Conservation (phyloP, 73 alveolate species). For the Stentor coeruleus region DNA sequence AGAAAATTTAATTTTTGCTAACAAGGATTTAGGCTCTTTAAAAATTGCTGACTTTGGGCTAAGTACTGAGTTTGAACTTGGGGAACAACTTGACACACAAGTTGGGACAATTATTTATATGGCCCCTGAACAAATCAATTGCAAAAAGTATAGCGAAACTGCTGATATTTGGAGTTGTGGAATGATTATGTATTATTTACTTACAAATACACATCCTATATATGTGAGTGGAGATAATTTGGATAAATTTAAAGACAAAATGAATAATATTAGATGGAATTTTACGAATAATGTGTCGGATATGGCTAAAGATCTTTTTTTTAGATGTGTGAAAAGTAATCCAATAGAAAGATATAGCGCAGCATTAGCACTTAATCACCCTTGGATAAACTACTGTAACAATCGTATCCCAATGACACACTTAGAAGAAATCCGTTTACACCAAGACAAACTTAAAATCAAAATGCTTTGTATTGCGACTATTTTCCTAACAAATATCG, state of each 20-base stretch:
- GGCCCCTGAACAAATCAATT: constrained; percentile 81
- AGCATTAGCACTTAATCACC: no score
- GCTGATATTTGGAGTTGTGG: constrained; percentile 83
- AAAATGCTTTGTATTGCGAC: no score
- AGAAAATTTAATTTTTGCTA: constrained; percentile 42
- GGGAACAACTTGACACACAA: constrained; percentile 21
- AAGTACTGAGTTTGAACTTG: constrained; percentile 22
- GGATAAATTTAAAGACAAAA: constrained; percentile 42
- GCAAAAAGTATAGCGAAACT: constrained; percentile 63
- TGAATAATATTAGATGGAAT: constrained; percentile 33
- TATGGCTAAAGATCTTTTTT: constrained; percentile 67
- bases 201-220: constrained; percentile 75
- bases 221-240: constrained; percentile 47
- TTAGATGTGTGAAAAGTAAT: no score
- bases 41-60: constrained; percentile 74
- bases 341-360: no score
- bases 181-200: constrained; percentile 56
- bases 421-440: no score
- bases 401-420: no score
- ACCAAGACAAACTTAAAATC: no score
- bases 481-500: no score
- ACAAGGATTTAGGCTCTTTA: constrained; percentile 1
- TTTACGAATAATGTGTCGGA: constrained; percentile 37
- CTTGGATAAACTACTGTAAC: no score
- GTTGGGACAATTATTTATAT: constrained; percentile 76